Base-by-base conservation (phyloP, 1,139 yeast genomes). In the Blastobotrys aristatus region DNA sequence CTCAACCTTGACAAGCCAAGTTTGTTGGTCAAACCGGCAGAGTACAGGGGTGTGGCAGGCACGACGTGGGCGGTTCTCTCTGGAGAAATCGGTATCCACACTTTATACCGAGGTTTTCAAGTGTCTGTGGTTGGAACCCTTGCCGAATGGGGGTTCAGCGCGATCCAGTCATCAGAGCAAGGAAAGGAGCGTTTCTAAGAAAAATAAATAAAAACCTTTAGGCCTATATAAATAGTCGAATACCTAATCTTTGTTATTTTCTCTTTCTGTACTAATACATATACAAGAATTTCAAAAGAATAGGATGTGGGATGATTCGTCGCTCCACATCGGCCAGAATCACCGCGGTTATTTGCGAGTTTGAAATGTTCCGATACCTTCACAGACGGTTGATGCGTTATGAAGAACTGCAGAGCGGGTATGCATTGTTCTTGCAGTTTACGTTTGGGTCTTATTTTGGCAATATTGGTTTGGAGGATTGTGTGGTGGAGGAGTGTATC, bases 91-190 rank as follows among this genome's bases (percentile, higher is more conserved):
- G 62, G 71, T 53, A 64, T 70, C 10, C 70, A 71, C 40, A 64
- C 71, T 27, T 71, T 89, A 47, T 89, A 87, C 73, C 78, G 90
- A 57, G 97, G 97, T 40, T 92, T 97, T 97, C 77, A 89, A 64
- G 82, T 88, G 34, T 94, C 95, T 16, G 73, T 85, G 13, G 66
- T 87, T 56, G 88, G 92, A 53, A 77, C 86, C 10, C 66, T 86
- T 47, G 92, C 96, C 18, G 83, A 82, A 50, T 89, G 95, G 85
- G 92, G 96, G 4, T 79, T 88, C 55, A 77, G 78, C 44, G 74
- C 87, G 41, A 76, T 76, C 54, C 78, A 76, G 50, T 65, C 66
- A 62, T 79, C 66, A 61, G 81, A 64, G 55, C 74, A 58, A 63
- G 73, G 54, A 20, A 53, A 58, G 46, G 66, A 62, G 51, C 53